Conservation (phyloP, 1,284 basidiomycete genomes). For the Hypsizygus ulmarius region DNA sequence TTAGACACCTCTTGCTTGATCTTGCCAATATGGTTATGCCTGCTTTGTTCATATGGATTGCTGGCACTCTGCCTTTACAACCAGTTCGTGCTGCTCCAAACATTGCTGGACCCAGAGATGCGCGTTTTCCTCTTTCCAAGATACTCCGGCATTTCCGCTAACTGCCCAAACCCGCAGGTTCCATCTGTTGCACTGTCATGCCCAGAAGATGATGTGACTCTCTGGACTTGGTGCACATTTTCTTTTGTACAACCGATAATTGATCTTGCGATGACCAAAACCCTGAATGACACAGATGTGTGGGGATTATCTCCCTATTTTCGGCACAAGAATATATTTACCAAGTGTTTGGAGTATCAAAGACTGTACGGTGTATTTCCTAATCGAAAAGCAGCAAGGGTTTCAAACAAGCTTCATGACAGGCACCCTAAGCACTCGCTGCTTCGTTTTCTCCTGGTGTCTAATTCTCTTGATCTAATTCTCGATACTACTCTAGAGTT, state of each 20-base stretch:
- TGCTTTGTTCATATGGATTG: conserved; percentile 43
- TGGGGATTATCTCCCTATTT: conserved; percentile 72
- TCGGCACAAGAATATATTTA: conserved; percentile 68
- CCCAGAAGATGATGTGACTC: conserved; percentile 72
- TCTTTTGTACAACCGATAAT: conserved; percentile 75
- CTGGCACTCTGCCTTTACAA: conserved; percentile 53
- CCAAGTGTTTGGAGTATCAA: conserved; percentile 55
- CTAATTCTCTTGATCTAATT: conserved; percentile 73
- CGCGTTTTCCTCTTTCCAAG: conserved; percentile 25
- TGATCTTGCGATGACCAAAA: conserved; percentile 49
- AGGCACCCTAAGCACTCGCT: conserved; percentile 55
- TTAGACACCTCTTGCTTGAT: conserved; percentile 24
- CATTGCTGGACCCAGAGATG: conserved; percentile 47
- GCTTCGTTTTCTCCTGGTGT: conserved; percentile 61
- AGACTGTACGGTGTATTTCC: conserved; percentile 31
- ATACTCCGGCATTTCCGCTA: not conserved
- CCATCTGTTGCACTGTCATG: conserved; percentile 50
- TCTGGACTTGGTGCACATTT: conserved; percentile 79
- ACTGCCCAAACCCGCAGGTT: conserved; percentile 30
- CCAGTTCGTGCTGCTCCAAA: conserved; percentile 40
- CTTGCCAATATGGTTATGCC: conserved; percentile 34
- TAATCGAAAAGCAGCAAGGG: not conserved
- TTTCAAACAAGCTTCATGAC: not conserved
- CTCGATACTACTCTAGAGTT: conserved; percentile 55
- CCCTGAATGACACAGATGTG: conserved; percentile 67